These are phyloP conservation scores for Talaromyces pinophilus DNA, from an alignment of 2,329 filamentous ascomycete genomes.

Conservation along the genomic window DNA sequence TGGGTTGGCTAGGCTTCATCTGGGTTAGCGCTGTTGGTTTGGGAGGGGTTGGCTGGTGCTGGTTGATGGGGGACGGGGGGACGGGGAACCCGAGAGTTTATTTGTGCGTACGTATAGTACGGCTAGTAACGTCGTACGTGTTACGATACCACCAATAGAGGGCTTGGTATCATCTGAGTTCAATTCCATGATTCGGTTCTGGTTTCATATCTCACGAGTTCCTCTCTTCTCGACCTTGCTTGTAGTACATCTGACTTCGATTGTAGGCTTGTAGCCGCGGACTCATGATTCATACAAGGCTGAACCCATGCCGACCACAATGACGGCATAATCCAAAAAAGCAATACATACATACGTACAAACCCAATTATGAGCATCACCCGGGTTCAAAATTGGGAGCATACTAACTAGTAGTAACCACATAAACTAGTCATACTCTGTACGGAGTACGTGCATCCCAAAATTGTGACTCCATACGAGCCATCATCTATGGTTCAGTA, in stretches of 20 bases:
- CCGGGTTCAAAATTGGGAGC: neutral
- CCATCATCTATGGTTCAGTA: neutral
- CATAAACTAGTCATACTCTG: neutral
- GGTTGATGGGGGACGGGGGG: neutral
- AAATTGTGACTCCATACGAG: neutral
- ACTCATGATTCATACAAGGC: neutral
- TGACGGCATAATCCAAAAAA: neutral
- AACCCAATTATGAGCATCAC: neutral
- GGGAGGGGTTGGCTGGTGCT: neutral
- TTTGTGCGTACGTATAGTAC: neutral
- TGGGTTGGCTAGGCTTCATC: neutral
- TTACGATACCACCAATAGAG: neutral
- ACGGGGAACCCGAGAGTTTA: slow-evolving; percentile 12
- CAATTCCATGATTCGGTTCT: neutral
- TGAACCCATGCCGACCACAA: neutral
- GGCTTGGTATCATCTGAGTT: neutral
- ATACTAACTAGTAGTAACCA: neutral
- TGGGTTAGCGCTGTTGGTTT: neutral
- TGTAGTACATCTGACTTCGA: neutral
- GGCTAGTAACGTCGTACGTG: neutral
- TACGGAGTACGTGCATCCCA: neutral
- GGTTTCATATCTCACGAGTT: neutral
- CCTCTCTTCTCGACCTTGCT: neutral
- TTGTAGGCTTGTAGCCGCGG: neutral
- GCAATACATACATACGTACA: neutral